Evolutionary conservation across 345 rosid genomes (phyloP), one percentile per base, ranked within the genome.

Genomic region (Hibiscus mutabilis): DNA sequence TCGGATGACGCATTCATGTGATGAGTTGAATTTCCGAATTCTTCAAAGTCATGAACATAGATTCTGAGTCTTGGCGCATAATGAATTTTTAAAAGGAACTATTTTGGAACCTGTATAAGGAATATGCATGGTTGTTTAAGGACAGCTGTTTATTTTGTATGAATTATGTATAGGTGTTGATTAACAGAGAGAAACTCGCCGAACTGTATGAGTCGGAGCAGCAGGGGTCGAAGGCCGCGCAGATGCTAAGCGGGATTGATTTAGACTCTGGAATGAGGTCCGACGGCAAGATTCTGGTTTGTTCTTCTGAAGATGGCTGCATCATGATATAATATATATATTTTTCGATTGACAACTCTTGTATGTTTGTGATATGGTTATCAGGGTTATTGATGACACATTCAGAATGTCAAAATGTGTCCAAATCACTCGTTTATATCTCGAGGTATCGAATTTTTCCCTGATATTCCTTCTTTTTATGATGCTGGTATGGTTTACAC

Each of bases 201-300:
- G 96, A 85, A 71, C 82, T 89, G 70, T 95, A 89, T 67, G 99
- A 95, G 70, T 92, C 97, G 0, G 97, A 92, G 76, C 93, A 87
- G 75, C 87, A 90, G 59, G 90, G 99, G 97, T 92, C 99, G 31
- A 90, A 85, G 83, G 99, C 99, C 15, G 97, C 99, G 2, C 96
- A 95, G 84, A 95, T 95, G 97, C 91, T 95, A 47, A 92, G 99
- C 74, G 99, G 99, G 60, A 95, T 95, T 82, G 96, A 95, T 82
- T 79, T 92, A 37, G 99, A 95, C 55, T 95, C 97, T 66, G 92
- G 88, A 83, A 92, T 92, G 97, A 91, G 99, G 99, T 91, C 68
- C 74, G 82, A 60, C 62, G 62, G 73, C 73, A 64, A 76, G 56
- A 52, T 65, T 53, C 14, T 71, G 22, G 15, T 40, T 59, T 16